phyloP scores from a whole-genome alignment of 305 asterid genomes.

The Solanum hybrid region DNA sequence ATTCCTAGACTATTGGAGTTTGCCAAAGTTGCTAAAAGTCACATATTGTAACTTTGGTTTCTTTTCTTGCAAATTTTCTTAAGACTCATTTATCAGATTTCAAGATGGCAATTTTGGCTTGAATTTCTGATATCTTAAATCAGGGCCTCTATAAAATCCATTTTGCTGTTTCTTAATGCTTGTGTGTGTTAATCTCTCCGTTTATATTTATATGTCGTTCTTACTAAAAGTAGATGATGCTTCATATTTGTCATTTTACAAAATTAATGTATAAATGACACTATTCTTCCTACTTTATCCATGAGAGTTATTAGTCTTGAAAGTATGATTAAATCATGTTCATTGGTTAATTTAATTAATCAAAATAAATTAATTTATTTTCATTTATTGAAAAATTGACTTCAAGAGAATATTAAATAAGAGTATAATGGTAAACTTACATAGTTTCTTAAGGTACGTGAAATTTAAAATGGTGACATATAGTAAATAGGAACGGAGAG shows the following conservation, averaged over 20 bases:
- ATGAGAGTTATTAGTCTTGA: not conserved
- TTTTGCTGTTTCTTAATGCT: not conserved
- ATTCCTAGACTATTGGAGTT: not conserved
- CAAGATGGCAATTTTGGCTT: not conserved
- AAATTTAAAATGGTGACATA: not conserved
- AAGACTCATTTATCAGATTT: not conserved
- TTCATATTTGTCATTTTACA: not conserved
- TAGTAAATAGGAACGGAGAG: not conserved
- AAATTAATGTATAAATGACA: not conserved
- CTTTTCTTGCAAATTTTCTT: not conserved
- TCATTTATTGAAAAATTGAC: not conserved
- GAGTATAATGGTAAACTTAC: not conserved
- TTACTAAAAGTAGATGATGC: not conserved
- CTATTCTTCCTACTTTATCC: not conserved
- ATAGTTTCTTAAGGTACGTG: not conserved
- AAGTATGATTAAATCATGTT: not conserved
- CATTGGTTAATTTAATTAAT: not conserved
- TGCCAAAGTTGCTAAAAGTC: not conserved
- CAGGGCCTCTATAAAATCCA: not conserved
- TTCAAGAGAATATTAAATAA: not conserved
- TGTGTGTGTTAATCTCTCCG: not conserved
- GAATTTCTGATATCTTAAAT: not conserved
- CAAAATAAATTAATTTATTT: no score
- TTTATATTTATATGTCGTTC: no score
- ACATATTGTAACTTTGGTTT: not conserved